Evolutionary conservation across 768 basidiomycete species (phyloP).

Genomic region (Gyrodon lividus): DNA sequence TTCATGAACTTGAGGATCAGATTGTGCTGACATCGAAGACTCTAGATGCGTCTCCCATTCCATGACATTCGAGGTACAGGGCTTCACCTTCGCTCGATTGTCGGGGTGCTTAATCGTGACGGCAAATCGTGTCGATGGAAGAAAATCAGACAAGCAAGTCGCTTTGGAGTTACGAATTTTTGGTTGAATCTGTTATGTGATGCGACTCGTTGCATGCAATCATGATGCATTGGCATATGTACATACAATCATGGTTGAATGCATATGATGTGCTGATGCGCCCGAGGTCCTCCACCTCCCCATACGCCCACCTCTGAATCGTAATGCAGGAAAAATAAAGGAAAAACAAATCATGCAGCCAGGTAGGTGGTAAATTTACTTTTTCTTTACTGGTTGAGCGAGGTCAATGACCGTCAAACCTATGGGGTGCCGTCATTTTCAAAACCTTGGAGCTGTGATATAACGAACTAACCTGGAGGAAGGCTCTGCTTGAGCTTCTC

Average conservation of each 20-base stretch:
- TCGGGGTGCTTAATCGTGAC: no score
- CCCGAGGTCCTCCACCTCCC: slow-evolving; percentile 5
- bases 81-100: no score
- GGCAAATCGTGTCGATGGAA: no score
- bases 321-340: neutral
- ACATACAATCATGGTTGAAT: slow-evolving; percentile 21
- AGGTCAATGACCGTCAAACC: slow-evolving; percentile 75
- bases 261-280: slow-evolving; percentile 11
- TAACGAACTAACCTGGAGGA: slow-evolving; percentile 77
- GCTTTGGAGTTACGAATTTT: slow-evolving; percentile 1
- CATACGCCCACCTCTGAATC: neutral
- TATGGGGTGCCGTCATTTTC: slow-evolving; percentile 28
- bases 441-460: neutral
- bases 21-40: no score
- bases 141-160: neutral
- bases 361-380: slow-evolving; percentile 43
- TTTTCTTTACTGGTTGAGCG: slow-evolving; percentile 61
- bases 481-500: slow-evolving; percentile 95
- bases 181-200: slow-evolving; percentile 12
- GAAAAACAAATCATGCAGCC: slow-evolving; percentile 8
- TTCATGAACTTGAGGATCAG: no score
- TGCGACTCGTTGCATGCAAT: slow-evolving; percentile 18
- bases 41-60: no score
- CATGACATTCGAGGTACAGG: no score
- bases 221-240: slow-evolving; percentile 14